Conservation (phyloP, 2,329 filamentous ascomycete genomes). For the Mycosphaerella arachidis region DNA sequence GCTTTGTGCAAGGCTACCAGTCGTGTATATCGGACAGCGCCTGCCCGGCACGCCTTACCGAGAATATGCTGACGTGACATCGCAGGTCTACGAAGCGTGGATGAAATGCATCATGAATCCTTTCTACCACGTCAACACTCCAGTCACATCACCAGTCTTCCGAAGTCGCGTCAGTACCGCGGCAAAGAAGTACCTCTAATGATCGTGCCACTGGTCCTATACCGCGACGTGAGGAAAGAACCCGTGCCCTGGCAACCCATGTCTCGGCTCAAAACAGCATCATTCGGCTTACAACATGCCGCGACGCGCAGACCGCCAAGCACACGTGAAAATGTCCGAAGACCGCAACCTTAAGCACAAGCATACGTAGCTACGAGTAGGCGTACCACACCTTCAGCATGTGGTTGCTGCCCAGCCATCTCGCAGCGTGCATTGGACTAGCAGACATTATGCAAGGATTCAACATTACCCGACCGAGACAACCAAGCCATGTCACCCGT, state of each 20-base stretch:
- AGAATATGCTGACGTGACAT: constrained; percentile 3
- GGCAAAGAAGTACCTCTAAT: constrained; percentile 64
- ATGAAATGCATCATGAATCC: constrained; percentile 96
- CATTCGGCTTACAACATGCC: background rate
- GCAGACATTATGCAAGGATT: background rate
- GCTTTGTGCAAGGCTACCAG: background rate
- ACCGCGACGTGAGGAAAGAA: background rate
- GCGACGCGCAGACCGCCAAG: background rate
- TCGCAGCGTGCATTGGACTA: background rate
- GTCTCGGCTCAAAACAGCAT: background rate
- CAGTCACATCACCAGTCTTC: constrained; percentile 83
- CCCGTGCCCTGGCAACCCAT: background rate
- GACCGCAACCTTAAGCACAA: background rate
- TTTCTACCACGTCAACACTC: constrained; percentile 83
- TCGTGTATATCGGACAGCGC: background rate
- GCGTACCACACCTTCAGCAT: background rate
- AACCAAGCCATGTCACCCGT: too few species aligned
- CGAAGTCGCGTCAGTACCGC: constrained; percentile 75
- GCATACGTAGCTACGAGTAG: background rate
- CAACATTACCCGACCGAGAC: background rate
- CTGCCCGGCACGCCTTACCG: background rate
- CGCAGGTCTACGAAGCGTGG: constrained; percentile 82
- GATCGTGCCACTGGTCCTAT: background rate
- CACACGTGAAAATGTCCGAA: background rate
- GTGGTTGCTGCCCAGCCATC: background rate